Percentiles rank a stretch among this genome's conserved stretches.
Conservation (phyloP, 495 filamentous ascomycete species). For the Lasiosphaeria ovina region DNA sequence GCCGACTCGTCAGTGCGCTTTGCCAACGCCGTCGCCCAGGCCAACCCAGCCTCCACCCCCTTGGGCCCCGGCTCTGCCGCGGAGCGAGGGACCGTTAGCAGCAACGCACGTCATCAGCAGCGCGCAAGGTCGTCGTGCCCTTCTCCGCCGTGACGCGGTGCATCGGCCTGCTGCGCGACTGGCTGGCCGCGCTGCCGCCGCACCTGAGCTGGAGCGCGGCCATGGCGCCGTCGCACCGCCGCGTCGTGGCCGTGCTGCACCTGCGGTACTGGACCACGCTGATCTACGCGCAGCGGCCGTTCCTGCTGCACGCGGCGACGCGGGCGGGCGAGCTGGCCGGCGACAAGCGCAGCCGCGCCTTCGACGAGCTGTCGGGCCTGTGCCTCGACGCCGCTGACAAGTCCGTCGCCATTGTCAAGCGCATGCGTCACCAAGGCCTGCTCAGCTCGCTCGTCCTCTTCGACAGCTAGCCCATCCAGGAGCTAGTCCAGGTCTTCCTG, state of each 20-base stretch:
- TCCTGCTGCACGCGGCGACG: conserved; percentile 7
- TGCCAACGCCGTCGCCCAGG: conserved; percentile 7
- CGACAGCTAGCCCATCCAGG: conserved; percentile 12
- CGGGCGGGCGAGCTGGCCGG: background rate
- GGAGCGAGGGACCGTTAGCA: too few relatives aligned
- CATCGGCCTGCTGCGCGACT: too few relatives aligned
- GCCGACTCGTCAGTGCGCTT: conserved; percentile 16
- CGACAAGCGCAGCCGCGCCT: background rate
- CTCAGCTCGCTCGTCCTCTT: conserved; percentile 13
- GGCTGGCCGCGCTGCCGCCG: background rate
- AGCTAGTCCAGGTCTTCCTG: conserved; percentile 15
- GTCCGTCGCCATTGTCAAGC: conserved; percentile 6
- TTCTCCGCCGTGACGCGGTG: too few relatives aligned
- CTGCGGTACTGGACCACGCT: conserved; percentile 9
- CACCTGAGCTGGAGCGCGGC: background rate
- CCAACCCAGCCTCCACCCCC: background rate
- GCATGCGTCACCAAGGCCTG: conserved; percentile 1
- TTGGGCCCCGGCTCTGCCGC: background rate
- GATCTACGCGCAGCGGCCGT: conserved; percentile 11
- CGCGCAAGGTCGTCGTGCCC: too few relatives aligned
- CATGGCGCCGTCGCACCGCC: conserved; percentile 1
- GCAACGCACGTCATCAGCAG: too few relatives aligned
- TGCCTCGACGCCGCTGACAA: conserved; percentile 8
- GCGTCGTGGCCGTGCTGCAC: conserved; percentile 13
- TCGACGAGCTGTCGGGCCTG: background rate